phyloP scores from a whole-genome alignment of 192 early-diverging fungal species.

The Podila minutissima region DNA sequence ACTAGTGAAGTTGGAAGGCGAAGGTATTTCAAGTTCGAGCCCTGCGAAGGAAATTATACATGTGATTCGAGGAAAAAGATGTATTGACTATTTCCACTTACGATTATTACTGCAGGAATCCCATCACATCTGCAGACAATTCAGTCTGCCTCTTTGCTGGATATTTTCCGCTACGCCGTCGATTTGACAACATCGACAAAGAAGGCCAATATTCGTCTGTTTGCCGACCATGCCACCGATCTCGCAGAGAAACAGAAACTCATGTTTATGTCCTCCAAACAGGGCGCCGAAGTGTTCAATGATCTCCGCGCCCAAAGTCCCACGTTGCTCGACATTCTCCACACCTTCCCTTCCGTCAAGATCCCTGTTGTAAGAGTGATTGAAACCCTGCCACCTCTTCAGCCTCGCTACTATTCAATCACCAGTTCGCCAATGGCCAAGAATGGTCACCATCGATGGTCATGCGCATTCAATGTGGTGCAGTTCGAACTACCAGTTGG shows the following conservation, averaged over 20 bases:
- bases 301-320: slow-evolving; percentile 73
- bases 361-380: slow-evolving; percentile 77
- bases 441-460: slow-evolving; percentile 63
- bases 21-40: slow-evolving; percentile 26
- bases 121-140: slow-evolving; percentile 62
- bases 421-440: slow-evolving; percentile 72
- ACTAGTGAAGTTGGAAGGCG: slow-evolving; percentile 49
- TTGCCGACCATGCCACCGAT: slow-evolving; percentile 84
- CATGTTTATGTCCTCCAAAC: slow-evolving; percentile 82
- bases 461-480: slow-evolving; percentile 88
- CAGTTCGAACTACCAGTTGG: slow-evolving; percentile 64
- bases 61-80: neutral
- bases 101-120: slow-evolving; percentile 34
- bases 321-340: slow-evolving; percentile 82
- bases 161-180: slow-evolving; percentile 78
- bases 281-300: slow-evolving; percentile 75
- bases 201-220: slow-evolving; percentile 83
- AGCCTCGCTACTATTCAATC: slow-evolving; percentile 92
- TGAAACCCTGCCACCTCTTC: slow-evolving; percentile 79
- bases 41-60: neutral
- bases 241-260: slow-evolving; percentile 77
- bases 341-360: slow-evolving; percentile 80
- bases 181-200: slow-evolving; percentile 80
- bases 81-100: neutral
- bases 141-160: slow-evolving; percentile 57